Percentiles rank a stretch among this genome's conserved stretches.
Conservation (phyloP, 306 rosid genomes). For the Lotus japonicus region DNA sequence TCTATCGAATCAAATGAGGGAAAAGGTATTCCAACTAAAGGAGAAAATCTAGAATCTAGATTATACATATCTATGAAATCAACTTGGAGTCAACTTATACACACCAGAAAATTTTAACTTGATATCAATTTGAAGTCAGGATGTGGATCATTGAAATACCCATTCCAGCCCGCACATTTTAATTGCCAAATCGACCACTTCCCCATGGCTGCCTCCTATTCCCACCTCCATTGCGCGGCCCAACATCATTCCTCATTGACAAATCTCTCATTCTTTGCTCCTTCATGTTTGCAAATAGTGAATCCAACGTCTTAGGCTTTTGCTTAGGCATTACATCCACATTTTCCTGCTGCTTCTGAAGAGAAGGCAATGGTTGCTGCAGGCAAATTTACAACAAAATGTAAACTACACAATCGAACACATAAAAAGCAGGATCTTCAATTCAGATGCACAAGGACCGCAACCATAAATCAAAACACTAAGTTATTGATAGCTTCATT, state of each 20-base stretch:
- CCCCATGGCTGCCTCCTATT: slow-evolving; percentile 57
- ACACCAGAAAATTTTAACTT: neutral
- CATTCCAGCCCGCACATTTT: neutral
- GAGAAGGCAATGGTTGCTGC: slow-evolving; percentile 32
- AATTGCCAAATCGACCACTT: slow-evolving; percentile 67
- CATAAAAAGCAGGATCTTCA: neutral
- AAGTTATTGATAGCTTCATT: neutral
- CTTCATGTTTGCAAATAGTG: slow-evolving; percentile 77
- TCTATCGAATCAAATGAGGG: neutral
- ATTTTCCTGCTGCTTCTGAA: slow-evolving; percentile 31
- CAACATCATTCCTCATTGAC: slow-evolving; percentile 45
- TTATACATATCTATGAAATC: neutral
- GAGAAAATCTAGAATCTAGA: neutral
- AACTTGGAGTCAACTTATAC: neutral
- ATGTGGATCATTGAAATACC: neutral
- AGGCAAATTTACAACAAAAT: neutral
- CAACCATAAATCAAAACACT: neutral
- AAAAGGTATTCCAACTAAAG: neutral
- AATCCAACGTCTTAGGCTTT: slow-evolving; percentile 75
- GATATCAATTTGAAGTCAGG: neutral
- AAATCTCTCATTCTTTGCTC: slow-evolving; percentile 67
- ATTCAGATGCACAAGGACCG: neutral
- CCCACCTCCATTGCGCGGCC: slow-evolving; percentile 41
- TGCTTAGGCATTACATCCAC: slow-evolving; percentile 39
- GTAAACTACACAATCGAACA: neutral